These are phyloP conservation scores for Populus nigra DNA, from an alignment of 345 rosid genomes.

Conservation along the genomic window DNA sequence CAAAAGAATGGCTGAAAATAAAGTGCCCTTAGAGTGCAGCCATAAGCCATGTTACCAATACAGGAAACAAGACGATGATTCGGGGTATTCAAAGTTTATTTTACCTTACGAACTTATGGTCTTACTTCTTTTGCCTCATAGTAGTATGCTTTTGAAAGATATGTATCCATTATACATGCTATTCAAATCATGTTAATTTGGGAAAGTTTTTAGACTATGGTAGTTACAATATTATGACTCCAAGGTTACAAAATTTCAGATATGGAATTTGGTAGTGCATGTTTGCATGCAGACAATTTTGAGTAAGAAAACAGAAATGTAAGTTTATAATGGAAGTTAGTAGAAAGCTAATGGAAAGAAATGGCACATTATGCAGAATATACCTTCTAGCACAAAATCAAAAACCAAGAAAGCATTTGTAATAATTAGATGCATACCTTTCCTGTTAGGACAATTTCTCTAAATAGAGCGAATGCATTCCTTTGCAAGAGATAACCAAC, in stretches of 20 bases:
- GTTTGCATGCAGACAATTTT: neutral
- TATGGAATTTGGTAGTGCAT: neutral
- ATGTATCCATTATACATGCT: neutral
- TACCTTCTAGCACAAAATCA: neutral
- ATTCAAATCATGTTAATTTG: neutral
- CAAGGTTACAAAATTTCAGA: neutral
- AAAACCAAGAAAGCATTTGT: neutral
- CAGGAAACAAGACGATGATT: neutral
- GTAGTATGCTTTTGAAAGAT: neutral
- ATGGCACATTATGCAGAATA: too few relatives aligned
- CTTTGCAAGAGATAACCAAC: slow-evolving; percentile 59
- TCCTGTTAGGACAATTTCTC: slow-evolving; percentile 58
- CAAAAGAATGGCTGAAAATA: neutral
- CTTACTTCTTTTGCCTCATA: neutral
- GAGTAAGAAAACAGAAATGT: neutral
- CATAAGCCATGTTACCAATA: neutral
- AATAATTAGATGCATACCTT: slow-evolving; percentile 51
- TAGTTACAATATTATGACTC: neutral
- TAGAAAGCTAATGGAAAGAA: neutral
- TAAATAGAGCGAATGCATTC: slow-evolving; percentile 50
- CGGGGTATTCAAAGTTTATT: neutral
- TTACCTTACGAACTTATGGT: neutral
- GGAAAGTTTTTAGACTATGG: neutral
- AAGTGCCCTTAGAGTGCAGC: neutral
- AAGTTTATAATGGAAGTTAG: neutral